Base-by-base conservation (phyloP, 768 basidiomycete genomes). In the Daedaleopsis nitida region DNA sequence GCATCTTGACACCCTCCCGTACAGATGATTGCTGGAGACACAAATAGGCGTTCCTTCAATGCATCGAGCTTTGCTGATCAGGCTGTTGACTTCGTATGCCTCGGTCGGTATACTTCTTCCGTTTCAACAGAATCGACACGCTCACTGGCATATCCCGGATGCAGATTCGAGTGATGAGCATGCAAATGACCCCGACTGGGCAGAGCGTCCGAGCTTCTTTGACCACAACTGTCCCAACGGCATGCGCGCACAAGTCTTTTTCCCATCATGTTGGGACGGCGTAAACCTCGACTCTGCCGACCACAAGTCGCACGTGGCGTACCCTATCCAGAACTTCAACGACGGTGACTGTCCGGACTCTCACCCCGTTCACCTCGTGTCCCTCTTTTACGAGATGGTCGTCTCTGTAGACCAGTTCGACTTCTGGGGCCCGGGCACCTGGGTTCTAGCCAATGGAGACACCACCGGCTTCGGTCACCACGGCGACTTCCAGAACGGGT, bases 261-360 rank as follows among this genome's bases (percentile, higher is more conserved):
- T 77, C 69, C 72, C 69, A 17, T 59, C 64, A 32, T 77, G 74
- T 70, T 78, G 77, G 78, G 73, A 79, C 59, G 78, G 77, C 35
- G 59, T 67, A 50, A 73, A 78, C 65, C 64, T 77, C 38, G 75
- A 79, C 64, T 72, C 72, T 14, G 12, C 70, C 0, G 74, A 78
- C 63, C 77, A 78, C 68, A 73, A 73, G 65, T 71, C 71, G 9
- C 78, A 79, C 68, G 71, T 78, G 66, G 72, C 76, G 0, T 78
- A 73, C 65, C 68, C 68, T 32, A 61, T 68, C 34, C 63, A 65
- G 55, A 65, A 60, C 53, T 67, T 63, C 65, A 65, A 69, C 63
- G 35, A 48, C 43, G 68, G 68, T 35, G 53, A 58, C 57, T 69
- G 68, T 59, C 68, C 70, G 23, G 50, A 49, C 21, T 52, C 63